Evolutionary conservation across 2,329 filamentous ascomycete genomes (phyloP), one percentile per base, ranked within the genome.

Genomic region (Epichloe baconii): DNA sequence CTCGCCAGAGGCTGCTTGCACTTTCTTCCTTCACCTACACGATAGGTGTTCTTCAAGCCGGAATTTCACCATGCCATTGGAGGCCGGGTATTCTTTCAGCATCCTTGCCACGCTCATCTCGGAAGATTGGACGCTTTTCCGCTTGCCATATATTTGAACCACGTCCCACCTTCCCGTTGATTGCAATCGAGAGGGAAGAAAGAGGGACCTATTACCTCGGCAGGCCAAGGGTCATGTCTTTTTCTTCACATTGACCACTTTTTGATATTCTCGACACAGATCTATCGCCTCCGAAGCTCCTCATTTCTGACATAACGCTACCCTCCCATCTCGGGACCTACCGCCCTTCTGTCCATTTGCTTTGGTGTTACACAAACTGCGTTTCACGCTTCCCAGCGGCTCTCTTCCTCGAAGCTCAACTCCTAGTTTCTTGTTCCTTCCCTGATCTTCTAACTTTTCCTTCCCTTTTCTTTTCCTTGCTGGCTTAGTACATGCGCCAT

Each of bases 321-420:
- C 37, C 11, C 31, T 21, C 36, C 21, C 38, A 19, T 35, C 51
- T 35, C 31, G 15, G 17, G 43, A 46, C 44, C 47, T 52, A 47
- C 51, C 47, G 51, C 38, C 40, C 36, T 53, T 46, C 52, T 47
- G 41, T 44, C 52, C 51, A 52, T 52, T 53, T 55, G 54, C 40
- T 51, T 36, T 54, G 51, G 52, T 54, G 59, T 60, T 58, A 59
- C 59, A 60, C 59, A 41, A 50, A 45, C 52, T 49, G 53, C 57
- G 58, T 61, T 59, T 59, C 58, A 60, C 57, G 53, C 56, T 48
- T 52, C 57, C 36, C 50, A 54, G 50, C 48, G 50, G 38, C 54
- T 50, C 55, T 54, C 52, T 50, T 55, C 51, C 41, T 56, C 49
- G 49, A 50, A 50, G 38, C 26, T 53, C 47, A 37, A 49, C 48